Conservation (phyloP, 495 filamentous ascomycete species). For the Aspergillus diversus region DNA sequence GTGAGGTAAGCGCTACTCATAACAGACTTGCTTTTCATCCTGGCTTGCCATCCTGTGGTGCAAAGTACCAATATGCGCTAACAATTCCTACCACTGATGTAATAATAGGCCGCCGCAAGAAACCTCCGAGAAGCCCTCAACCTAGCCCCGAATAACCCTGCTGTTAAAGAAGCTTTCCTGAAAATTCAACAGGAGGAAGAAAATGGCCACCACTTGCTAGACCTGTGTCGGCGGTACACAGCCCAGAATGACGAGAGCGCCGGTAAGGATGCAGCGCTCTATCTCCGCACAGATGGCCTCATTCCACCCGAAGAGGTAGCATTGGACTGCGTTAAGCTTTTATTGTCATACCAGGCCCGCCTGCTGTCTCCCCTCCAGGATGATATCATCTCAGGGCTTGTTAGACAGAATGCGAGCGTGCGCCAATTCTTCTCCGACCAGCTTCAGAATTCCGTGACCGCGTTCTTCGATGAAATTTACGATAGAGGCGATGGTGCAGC, state of each 20-base stretch:
- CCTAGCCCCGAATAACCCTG: constrained; percentile 58
- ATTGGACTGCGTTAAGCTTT: constrained; percentile 56
- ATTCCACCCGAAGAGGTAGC: constrained; percentile 57
- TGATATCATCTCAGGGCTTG: constrained; percentile 61
- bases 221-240: constrained; percentile 58
- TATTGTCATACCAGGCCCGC: constrained; percentile 49
- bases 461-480: constrained; percentile 61
- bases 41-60: not conserved
- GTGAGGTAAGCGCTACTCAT: constrained; percentile 42
- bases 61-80: constrained; percentile 10
- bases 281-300: constrained; percentile 56
- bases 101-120: constrained; percentile 56
- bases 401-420: constrained; percentile 59
- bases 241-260: constrained; percentile 53
- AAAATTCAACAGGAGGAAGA: constrained; percentile 56
- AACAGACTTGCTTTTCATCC: constrained; percentile 1
- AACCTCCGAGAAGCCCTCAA: constrained; percentile 65
- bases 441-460: constrained; percentile 53
- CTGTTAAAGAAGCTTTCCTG: constrained; percentile 56
- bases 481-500: constrained; percentile 63
- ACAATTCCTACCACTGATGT: constrained; percentile 9
- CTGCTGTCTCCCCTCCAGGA: constrained; percentile 52
- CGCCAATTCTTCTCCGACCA: constrained; percentile 55
- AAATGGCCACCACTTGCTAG: constrained; percentile 50
- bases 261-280: constrained; percentile 59